Conservation (phyloP, 345 rosid species). For the Fremontodendron californicum region DNA sequence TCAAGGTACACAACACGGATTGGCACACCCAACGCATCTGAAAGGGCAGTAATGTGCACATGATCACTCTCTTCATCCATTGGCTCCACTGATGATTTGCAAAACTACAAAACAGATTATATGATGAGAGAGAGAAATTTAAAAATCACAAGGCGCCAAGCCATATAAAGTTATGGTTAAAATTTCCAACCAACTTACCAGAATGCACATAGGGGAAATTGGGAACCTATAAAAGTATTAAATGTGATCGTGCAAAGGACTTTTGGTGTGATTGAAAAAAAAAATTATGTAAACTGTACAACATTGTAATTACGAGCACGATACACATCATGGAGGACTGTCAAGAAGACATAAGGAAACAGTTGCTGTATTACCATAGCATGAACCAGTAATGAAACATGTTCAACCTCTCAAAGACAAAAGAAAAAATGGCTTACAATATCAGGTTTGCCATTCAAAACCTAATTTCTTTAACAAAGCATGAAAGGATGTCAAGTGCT, state of each 20-base stretch:
- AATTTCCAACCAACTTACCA: background rate
- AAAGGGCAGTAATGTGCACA: conserved; percentile 91
- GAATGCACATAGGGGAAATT: background rate
- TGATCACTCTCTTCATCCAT: conserved; percentile 99
- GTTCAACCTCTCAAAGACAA: background rate
- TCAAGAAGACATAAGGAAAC: background rate
- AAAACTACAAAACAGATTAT: conserved; percentile 49
- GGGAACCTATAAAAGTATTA: background rate
- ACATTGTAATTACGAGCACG: background rate
- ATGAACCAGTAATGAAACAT: background rate
- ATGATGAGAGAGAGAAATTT: conserved; percentile 2
- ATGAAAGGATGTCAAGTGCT: background rate
- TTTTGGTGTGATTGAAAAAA: background rate
- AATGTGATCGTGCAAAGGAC: background rate
- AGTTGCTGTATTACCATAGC: background rate
- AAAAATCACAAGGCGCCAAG: background rate
- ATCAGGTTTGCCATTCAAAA: background rate
- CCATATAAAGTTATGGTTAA: background rate
- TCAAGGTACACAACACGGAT: conserved; percentile 93
- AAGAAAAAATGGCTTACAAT: background rate
- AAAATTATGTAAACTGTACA: background rate
- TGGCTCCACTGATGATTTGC: conserved; percentile 98
- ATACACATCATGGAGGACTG: background rate
- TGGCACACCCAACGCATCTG: conserved; percentile 90
- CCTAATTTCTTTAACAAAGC: background rate